phyloP scores from a whole-genome alignment of 2,329 filamentous ascomycete species.

The Aspergillus unguis region DNA sequence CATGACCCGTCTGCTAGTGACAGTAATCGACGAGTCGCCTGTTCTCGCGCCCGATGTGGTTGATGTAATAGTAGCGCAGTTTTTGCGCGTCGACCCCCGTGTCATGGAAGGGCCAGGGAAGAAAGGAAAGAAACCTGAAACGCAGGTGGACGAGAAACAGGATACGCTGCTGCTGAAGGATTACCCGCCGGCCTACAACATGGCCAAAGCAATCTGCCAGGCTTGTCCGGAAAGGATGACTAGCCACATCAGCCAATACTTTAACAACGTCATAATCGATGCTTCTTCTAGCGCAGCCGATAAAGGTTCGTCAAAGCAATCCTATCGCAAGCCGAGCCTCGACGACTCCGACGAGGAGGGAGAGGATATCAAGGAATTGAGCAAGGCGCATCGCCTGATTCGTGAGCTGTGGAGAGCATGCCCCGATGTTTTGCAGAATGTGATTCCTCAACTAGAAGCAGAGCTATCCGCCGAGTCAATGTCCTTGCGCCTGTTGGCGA shows the following conservation, averaged over 20 bases:
- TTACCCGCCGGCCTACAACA: constrained; percentile 88
- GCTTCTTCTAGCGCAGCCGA: constrained; percentile 62
- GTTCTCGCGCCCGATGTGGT: constrained; percentile 77
- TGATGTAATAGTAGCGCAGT: constrained; percentile 93
- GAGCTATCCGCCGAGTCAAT: constrained; percentile 89
- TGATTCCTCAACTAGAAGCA: constrained; percentile 88
- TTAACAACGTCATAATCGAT: constrained; percentile 93
- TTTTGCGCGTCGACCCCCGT: constrained; percentile 77
- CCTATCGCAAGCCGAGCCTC: constrained; percentile 47
- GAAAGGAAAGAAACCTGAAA: constrained; percentile 53
- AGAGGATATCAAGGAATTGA: constrained; percentile 79
- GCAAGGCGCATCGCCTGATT: constrained; percentile 83
- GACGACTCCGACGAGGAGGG: constrained; percentile 68
- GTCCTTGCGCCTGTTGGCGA: constrained; percentile 79
- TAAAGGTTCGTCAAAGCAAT: constrained; percentile 48
- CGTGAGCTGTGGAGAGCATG: constrained; percentile 92
- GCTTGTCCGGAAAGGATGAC: constrained; percentile 90
- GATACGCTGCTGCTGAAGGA: constrained; percentile 81
- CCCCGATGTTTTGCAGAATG: constrained; percentile 82
- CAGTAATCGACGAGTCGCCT: constrained; percentile 79
- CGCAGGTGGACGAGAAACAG: constrained; percentile 68
- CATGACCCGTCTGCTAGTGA: constrained; percentile 80
- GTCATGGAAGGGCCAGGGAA: constrained; percentile 52
- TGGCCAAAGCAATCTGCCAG: constrained; percentile 93
- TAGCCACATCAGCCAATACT: constrained; percentile 90